Conservation (phyloP, 2,329 filamentous ascomycete species). For the Coleophoma eucalyptorum region DNA sequence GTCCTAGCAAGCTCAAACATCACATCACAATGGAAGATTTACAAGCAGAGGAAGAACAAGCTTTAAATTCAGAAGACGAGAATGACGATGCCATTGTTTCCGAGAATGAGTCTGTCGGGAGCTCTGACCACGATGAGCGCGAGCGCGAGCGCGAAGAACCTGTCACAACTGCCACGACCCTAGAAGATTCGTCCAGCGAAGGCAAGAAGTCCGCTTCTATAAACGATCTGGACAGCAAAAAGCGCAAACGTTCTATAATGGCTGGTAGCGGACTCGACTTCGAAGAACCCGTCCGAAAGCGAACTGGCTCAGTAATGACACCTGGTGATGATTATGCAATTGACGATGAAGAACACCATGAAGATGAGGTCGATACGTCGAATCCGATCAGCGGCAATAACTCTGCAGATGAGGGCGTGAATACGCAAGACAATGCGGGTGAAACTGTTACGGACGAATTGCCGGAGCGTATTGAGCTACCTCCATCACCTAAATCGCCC, state of each 20-base stretch:
- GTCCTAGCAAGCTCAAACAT: constrained; percentile 73
- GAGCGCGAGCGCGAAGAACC: constrained; percentile 24
- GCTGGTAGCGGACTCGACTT: constrained; percentile 22
- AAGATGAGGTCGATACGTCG: constrained; percentile 33
- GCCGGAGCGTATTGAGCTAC: constrained; percentile 18
- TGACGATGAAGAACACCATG: constrained; percentile 36
- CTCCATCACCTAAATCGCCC: constrained; percentile 14
- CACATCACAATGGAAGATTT: constrained; percentile 40
- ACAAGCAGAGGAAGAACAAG: constrained; percentile 35
- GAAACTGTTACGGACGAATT: constrained; percentile 34
- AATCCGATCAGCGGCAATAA: constrained; percentile 27
- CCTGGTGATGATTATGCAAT: constrained; percentile 41
- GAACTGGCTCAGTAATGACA: constrained; percentile 42
- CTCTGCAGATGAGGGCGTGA: constrained; percentile 31
- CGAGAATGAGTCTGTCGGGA: constrained; percentile 31
- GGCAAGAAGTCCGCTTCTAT: constrained; percentile 16
- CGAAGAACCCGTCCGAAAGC: constrained; percentile 41
- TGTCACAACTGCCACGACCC: constrained; percentile 30
- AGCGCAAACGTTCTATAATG: constrained; percentile 32
- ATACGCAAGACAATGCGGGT: constrained; percentile 37
- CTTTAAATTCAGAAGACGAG: constrained; percentile 24
- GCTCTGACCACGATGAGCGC: constrained; percentile 34
- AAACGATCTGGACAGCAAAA: constrained; percentile 25
- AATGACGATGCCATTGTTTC: constrained; percentile 27
- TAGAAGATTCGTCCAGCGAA: constrained; percentile 22